These are phyloP conservation scores for Pichia sp. DNA, from an alignment of 1,139 yeast genomes.

Conservation along the genomic window DNA sequence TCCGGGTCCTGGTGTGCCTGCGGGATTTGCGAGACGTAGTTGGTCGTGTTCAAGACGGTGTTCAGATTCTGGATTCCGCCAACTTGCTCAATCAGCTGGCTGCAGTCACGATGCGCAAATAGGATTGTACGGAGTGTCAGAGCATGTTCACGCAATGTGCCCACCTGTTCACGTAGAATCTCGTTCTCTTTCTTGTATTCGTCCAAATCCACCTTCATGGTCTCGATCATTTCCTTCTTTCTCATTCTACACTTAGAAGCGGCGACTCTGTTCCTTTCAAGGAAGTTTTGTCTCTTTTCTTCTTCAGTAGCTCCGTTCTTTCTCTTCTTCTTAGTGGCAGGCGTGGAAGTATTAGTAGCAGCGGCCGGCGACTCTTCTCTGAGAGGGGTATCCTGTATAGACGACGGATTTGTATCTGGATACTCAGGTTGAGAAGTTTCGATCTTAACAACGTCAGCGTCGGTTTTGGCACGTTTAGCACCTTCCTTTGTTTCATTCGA, in stretches of 20 bases:
- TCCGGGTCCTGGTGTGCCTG: slow-evolving; percentile 17
- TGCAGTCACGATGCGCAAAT: slow-evolving; percentile 37
- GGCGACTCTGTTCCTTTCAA: slow-evolving; percentile 73
- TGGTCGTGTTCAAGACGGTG: slow-evolving; percentile 28
- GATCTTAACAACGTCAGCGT: too few species aligned
- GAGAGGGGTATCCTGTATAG: neutral
- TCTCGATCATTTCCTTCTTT: slow-evolving; percentile 79
- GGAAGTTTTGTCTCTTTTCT: slow-evolving; percentile 75
- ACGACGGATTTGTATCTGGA: too few species aligned
- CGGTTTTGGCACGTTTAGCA: neutral
- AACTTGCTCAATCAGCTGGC: slow-evolving; percentile 28
- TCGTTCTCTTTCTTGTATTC: slow-evolving; percentile 73
- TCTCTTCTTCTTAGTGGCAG: slow-evolving; percentile 9
- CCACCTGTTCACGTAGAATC: slow-evolving; percentile 58
- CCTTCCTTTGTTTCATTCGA: neutral
- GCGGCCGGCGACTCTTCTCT: neutral
- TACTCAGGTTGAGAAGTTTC: too few species aligned
- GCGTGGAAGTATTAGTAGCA: too few species aligned
- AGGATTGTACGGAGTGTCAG: slow-evolving; percentile 44
- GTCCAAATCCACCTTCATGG: slow-evolving; percentile 74
- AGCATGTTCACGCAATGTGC: slow-evolving; percentile 59
- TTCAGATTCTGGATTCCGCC: slow-evolving; percentile 32
- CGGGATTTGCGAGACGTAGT: slow-evolving; percentile 24
- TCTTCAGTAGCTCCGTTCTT: slow-evolving; percentile 42
- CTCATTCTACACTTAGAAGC: slow-evolving; percentile 78